Evolutionary conservation across 1,284 basidiomycete genomes (phyloP), one percentile per base, ranked within the genome.

Genomic region (Sporisorium exsertum): DNA sequence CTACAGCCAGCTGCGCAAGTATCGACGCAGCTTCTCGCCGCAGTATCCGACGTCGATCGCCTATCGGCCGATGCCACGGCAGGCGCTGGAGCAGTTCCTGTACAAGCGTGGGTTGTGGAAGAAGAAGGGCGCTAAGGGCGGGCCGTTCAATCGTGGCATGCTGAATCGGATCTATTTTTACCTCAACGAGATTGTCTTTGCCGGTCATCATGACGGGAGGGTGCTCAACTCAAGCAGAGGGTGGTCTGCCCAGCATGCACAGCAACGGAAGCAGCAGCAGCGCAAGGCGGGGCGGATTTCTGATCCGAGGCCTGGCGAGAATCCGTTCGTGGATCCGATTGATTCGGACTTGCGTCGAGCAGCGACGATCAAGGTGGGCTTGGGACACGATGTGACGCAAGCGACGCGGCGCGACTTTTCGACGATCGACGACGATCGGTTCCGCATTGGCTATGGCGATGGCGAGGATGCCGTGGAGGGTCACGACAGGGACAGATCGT

Each of bases 81-180:
- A 89, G 0, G 89, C 88, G 0, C 84, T 94, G 50, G 92, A 93
- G 82, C 82, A 85, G 2, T 93, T 92, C 78, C 87, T 94, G 8
- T 85, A 83, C 0, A 90, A 92, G 78, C 87, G 91, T 16, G 91
- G 91, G 0, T 85, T 93, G 20, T 86, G 90, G 60, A 88, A 88
- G 42, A 88, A 87, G 51, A 87, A 86, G 27, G 86, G 89, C 0
- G 86, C 85, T 32, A 87, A 86, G 77, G 86, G 86, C 46, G 73
- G 73, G 22, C 90, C 90, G 73, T 90, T 94, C 78, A 89, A 92
- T 77, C 84, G 89, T 2, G 92, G 92, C 0, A 88, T 92, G 68
- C 82, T 94, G 69, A 93, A 94, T 86, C 91, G 91, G 81, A 84
- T 92, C 33, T 93, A 93, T 83, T 87, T 92, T 47, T 89, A 91